Evolutionary conservation across 148 eudicot species (phyloP), one percentile per base, ranked within the genome.

Genomic region (Diospyros lotus): DNA sequence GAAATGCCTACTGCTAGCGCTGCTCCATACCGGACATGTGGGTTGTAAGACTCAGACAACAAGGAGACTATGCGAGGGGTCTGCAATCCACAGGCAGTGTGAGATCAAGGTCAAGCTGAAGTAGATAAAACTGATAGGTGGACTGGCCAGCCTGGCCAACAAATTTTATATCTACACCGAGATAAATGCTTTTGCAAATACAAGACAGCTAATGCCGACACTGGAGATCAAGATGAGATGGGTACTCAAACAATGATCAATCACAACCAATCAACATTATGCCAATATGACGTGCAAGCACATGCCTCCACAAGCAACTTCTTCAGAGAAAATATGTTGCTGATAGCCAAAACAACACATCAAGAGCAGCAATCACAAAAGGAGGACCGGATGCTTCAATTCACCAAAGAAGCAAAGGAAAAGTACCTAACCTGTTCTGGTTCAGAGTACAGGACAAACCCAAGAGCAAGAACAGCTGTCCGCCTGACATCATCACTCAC

Each of bases 11-110:
- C 99, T 44, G 99, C 99, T 48, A 95, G 69, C 54, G 99, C 99
- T 3, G 99, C 99, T 78, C 99, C 99, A 80, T 95, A 95, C 11
- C 99, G 89, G 60, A 95, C 99, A 84, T 95, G 99, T 13, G 99
- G 97, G 77, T 95, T 95, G 89, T 89, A 92, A 58, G 99, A 95
- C 81, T 95, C 96, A 0, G 97, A 89, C 58, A 95, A 82, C 73
- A 95, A 79, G 52, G 99, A 89, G 66, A 95, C 99, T 66, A 91
- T 93, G 59, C 99, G 87, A 68, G 99, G 99, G 13, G 91, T 93
- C 99, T 95, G 92, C 85, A 86, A 69, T 50, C 62, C 58, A 80
- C 62, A 40, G 75, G 28, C 58, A 72, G 72, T 58, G 75, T 55
- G 17, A 66, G 10, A 48, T 28, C 28, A 28, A 28, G 28, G 28